phyloP scores from a whole-genome alignment of 2,329 filamentous ascomycete genomes.

The Septoria petroselini region DNA sequence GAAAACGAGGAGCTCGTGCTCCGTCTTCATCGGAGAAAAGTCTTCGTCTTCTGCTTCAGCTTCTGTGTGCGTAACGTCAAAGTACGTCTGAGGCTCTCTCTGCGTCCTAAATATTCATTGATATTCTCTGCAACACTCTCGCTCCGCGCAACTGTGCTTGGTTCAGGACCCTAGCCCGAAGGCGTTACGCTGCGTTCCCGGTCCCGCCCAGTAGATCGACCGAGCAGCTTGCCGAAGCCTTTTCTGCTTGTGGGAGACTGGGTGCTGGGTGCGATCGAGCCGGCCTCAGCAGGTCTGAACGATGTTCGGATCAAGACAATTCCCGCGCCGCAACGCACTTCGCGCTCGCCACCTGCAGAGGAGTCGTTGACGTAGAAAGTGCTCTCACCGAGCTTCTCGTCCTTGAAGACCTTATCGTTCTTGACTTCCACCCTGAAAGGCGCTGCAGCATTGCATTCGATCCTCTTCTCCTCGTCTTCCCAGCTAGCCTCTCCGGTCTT shows the following conservation, averaged over 20 bases:
- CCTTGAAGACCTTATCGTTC: conserved; percentile 79
- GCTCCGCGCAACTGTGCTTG: background rate
- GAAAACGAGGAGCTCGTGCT: background rate
- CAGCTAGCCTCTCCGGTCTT: conserved; percentile 63
- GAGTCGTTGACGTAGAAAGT: conserved; percentile 90
- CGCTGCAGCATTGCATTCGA: conserved; percentile 73
- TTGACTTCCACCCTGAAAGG: conserved; percentile 85
- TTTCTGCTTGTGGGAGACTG: conserved; percentile 24
- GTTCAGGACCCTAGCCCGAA: conserved; percentile 25
- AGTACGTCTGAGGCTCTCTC: conserved; percentile 10
- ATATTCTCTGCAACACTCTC: background rate
- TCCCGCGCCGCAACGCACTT: conserved; percentile 73
- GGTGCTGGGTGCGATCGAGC: conserved; percentile 20
- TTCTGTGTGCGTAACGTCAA: background rate
- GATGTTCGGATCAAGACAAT: conserved; percentile 56
- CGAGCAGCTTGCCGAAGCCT: conserved; percentile 31
- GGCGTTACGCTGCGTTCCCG: conserved; percentile 36
- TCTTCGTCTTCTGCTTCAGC: conserved; percentile 8
- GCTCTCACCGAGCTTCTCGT: conserved; percentile 80
- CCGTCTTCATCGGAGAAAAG: conserved; percentile 1
- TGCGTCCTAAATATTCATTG: background rate
- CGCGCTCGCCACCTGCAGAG: conserved; percentile 62
- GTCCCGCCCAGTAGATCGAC: conserved; percentile 19
- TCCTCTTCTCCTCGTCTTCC: conserved; percentile 57
- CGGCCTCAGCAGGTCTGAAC: conserved; percentile 32